Evolutionary conservation across 306 rosid genomes (phyloP).

Genomic region (Quillaja saponaria): DNA sequence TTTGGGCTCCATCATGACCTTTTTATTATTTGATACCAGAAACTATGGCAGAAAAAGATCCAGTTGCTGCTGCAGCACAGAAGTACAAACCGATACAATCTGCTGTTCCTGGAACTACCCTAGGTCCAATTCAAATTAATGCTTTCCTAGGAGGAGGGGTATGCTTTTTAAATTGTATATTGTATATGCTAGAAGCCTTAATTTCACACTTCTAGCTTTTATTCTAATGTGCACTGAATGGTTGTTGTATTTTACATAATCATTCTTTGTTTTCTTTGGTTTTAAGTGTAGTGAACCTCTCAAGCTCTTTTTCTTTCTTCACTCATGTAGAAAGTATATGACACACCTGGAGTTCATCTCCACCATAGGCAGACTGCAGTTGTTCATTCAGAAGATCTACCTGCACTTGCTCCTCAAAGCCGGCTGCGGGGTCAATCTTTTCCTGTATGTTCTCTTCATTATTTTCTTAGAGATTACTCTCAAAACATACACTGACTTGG

Average conservation of each 20-base stretch:
- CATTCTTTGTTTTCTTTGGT: no score
- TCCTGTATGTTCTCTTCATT: constrained; percentile 52
- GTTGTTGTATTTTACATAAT: neutral
- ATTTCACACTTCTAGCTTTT: neutral
- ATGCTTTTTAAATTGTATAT: constrained; percentile 31
- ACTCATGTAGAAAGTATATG: constrained; percentile 67
- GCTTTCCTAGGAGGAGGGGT: constrained; percentile 97
- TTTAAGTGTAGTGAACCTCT: no score
- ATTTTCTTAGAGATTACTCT: constrained; percentile 10
- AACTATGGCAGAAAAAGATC: constrained; percentile 72
- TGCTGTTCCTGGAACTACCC: constrained; percentile 98
- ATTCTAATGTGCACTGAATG: neutral
- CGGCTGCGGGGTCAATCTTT: constrained; percentile 78
- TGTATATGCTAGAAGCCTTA: neutral
- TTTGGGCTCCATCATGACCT: constrained; percentile 32
- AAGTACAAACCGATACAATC: constrained; percentile 92
- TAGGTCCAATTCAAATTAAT: constrained; percentile 89
- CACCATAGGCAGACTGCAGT: constrained; percentile 95
- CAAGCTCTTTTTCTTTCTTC: neutral
- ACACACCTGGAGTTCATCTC: constrained; percentile 98
- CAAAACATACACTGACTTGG: constrained; percentile 23
- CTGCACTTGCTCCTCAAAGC: constrained; percentile 89
- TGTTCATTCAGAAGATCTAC: constrained; percentile 77
- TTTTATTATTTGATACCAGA: constrained; percentile 48
- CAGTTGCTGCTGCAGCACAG: constrained; percentile 91